phyloP scores from a whole-genome alignment of 768 basidiomycete species.

The Suillus spraguei region DNA sequence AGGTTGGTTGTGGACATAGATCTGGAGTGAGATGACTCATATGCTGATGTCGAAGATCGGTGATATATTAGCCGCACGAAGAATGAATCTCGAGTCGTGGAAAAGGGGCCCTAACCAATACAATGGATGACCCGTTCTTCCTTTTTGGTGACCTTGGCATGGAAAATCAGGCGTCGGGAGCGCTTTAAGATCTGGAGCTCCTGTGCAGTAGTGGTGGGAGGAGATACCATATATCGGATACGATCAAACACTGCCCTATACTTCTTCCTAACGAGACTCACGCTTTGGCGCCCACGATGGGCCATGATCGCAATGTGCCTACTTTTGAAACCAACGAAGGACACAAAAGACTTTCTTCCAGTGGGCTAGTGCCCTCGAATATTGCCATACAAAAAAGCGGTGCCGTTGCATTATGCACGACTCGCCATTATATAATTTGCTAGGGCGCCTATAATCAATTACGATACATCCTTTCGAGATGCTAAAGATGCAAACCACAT shows the following conservation, averaged over 20 bases:
- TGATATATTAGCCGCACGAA: not conserved
- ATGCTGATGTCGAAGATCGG: not conserved
- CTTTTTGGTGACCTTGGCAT: not conserved
- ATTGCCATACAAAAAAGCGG: not conserved
- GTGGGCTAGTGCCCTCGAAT: not conserved
- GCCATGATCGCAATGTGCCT: not conserved
- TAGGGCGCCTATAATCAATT: not conserved
- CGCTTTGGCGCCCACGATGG: not conserved
- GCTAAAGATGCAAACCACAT: slow-evolving; percentile 2
- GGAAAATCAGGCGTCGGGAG: not conserved
- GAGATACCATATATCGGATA: not conserved
- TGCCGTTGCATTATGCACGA: not conserved
- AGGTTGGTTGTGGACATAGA: not conserved
- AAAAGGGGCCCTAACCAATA: not conserved
- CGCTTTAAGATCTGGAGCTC: not conserved
- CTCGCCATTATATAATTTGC: not conserved
- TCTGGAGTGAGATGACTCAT: not conserved
- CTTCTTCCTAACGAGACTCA: not conserved
- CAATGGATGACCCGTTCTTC: not conserved
- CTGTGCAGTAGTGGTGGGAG: not conserved
- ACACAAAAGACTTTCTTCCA: not conserved
- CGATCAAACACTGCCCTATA: not conserved
- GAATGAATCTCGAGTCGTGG: not conserved
- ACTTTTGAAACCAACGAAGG: not conserved
- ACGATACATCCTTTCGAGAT: not conserved